Evolutionary conservation across 441 rosid genomes (phyloP).

Genomic region (Adansonia madagascariensis): DNA sequence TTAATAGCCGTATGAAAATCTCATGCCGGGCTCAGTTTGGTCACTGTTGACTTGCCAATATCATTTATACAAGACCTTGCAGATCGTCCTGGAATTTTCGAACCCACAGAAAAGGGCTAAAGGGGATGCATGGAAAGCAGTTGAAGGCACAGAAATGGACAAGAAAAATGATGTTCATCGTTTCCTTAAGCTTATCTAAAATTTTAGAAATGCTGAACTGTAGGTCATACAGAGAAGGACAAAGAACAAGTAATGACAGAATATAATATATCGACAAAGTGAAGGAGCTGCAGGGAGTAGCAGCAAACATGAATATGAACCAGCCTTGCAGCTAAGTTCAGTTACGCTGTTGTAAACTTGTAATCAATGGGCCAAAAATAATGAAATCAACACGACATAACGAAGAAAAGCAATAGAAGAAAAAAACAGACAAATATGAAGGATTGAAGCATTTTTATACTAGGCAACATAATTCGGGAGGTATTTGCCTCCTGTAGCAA

Average conservation of each 20-base stretch:
- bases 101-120: slow-evolving; percentile 36
- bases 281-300: slow-evolving; percentile 34
- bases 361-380: neutral
- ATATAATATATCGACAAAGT: slow-evolving; percentile 40
- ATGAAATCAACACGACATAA: neutral
- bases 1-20: slow-evolving; percentile 28
- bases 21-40: neutral
- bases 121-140: slow-evolving; percentile 38
- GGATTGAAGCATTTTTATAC: neutral
- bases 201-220: neutral
- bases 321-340: neutral
- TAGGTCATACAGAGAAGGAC: slow-evolving; percentile 30
- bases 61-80: neutral
- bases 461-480: neutral
- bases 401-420: neutral
- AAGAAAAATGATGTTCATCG: too few species aligned
- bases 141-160: slow-evolving; percentile 34
- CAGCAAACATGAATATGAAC: neutral
- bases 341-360: too few species aligned
- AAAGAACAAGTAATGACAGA: slow-evolving; percentile 44
- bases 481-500: neutral
- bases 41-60: too few species aligned
- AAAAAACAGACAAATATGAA: neutral
- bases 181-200: too few species aligned
- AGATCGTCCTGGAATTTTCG: slow-evolving; percentile 42